A percentile compares a stretch with the other conserved stretches of the same genome.
Evolutionary conservation across 495 filamentous ascomycete genomes (phyloP).

Genomic region (Penicillium dipodomyicola): DNA sequence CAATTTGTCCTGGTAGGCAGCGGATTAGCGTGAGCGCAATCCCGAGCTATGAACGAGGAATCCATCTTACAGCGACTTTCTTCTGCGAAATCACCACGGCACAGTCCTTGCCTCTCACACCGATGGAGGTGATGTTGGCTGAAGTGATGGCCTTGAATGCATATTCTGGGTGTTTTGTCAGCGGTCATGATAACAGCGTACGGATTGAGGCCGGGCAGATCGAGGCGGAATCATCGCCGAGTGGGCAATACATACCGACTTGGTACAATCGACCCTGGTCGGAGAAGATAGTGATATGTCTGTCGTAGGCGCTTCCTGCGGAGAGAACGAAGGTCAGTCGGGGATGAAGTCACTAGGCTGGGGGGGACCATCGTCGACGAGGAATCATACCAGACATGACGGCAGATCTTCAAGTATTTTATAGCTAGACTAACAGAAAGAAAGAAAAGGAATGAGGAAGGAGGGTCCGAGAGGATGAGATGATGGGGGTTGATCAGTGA

Average conservation of each 20-base stretch:
- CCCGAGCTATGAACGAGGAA: constrained; percentile 2
- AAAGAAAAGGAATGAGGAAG: constrained; percentile 15
- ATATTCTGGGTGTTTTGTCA: constrained; percentile 71
- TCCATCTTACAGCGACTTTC: constrained; percentile 87
- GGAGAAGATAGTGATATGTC: constrained; percentile 99
- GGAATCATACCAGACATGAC: constrained; percentile 46
- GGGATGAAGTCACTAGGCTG: constrained; percentile 39
- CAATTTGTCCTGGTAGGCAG: constrained; percentile 76
- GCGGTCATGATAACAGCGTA: constrained; percentile 15
- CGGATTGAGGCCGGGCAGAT: background rate
- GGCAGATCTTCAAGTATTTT: constrained; percentile 19
- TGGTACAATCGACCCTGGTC: constrained; percentile 97
- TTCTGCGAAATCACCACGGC: constrained; percentile 98
- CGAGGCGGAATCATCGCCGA: background rate
- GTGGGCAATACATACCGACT: constrained; percentile 76
- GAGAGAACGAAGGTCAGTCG: constrained; percentile 33
- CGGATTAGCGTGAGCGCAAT: constrained; percentile 9
- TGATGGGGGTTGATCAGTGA: constrained; percentile 33
- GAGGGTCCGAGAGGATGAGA: constrained; percentile 20
- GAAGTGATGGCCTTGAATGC: constrained; percentile 99
- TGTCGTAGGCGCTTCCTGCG: constrained; percentile 91
- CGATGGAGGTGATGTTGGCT: constrained; percentile 96
- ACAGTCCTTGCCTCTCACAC: constrained; percentile 92
- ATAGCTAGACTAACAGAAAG: constrained; percentile 8
- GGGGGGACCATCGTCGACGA: constrained; percentile 10